Percentiles rank a stretch among this genome's conserved stretches.
These are phyloP conservation scores for Cylindrotheca closterium DNA, from an alignment of 108 stramenopile species.

Conservation along the genomic window DNA sequence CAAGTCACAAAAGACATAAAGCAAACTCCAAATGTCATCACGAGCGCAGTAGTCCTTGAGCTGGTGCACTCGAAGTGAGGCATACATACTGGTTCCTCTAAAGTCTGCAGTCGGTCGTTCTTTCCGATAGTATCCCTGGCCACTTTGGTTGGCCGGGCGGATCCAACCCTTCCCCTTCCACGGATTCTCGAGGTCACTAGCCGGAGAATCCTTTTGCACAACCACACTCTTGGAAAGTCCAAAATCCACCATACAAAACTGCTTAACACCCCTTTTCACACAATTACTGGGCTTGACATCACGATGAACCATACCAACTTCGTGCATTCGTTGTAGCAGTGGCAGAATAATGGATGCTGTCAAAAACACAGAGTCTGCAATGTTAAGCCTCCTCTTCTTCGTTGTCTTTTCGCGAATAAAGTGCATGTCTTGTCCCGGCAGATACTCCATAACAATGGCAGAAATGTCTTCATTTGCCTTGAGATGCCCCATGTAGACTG, in stretches of 20 bases:
- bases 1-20: constrained; percentile 90
- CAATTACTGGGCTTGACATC: constrained; percentile 86
- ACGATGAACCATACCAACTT: constrained; percentile 79
- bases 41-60: constrained; percentile 72
- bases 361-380: constrained; percentile 77
- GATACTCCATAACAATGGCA: constrained; percentile 85
- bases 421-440: constrained; percentile 84
- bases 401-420: constrained; percentile 57
- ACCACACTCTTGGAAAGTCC: constrained; percentile 83
- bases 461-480: constrained; percentile 20
- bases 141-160: constrained; percentile 22
- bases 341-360: constrained; percentile 79
- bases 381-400: constrained; percentile 43
- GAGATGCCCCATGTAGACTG: constrained; percentile 71
- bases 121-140: constrained; percentile 45
- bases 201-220: constrained; percentile 61
- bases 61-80: constrained; percentile 79
- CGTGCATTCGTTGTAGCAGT: constrained; percentile 73
- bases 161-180: constrained; percentile 68
- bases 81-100: constrained; percentile 86
- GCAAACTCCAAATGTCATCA: constrained; percentile 84
- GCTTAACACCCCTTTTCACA: constrained; percentile 38
- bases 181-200: constrained; percentile 52
- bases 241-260: constrained; percentile 80
- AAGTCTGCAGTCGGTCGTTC: constrained; percentile 80